phyloP scores from a whole-genome alignment of 116 monocot genomes.

The Trichopus zeylanicus region DNA sequence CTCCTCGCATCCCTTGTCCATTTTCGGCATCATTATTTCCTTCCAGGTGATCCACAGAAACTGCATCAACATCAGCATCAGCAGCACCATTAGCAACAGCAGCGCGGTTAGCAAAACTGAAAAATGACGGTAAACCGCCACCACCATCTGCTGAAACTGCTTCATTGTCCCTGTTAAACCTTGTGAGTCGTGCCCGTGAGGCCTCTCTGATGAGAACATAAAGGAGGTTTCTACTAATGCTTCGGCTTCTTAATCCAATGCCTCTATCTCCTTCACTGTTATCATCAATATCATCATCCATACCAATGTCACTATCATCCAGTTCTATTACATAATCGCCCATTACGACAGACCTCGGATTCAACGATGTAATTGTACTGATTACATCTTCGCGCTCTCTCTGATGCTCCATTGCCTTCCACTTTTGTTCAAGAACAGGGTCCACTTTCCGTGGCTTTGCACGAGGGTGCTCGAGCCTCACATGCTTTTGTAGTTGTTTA shows the following conservation, averaged over 20 bases:
- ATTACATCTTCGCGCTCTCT: constrained; percentile 77
- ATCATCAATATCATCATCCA: constrained; percentile 2
- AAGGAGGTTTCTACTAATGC: constrained; percentile 33
- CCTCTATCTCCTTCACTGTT: constrained; percentile 2
- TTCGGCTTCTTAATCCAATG: constrained; percentile 10
- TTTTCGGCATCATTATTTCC: constrained; percentile 13
- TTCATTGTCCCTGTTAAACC: constrained; percentile 21
- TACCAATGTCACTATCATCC: too few species aligned
- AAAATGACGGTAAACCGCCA: background rate
- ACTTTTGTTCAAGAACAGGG: constrained; percentile 55
- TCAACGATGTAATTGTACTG: constrained; percentile 60
- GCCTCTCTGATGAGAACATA: constrained; percentile 48
- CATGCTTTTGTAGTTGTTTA: constrained; percentile 60
- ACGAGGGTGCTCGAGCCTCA: constrained; percentile 44
- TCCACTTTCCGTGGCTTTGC: constrained; percentile 62
- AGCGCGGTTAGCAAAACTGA: too few species aligned
- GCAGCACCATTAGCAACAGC: too few species aligned
- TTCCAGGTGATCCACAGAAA: constrained; percentile 6
- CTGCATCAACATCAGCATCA: too few species aligned
- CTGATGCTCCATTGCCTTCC: constrained; percentile 59
- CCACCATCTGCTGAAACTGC: constrained; percentile 2
- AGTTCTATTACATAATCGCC: constrained; percentile 87
- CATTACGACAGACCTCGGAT: constrained; percentile 54
- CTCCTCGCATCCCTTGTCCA: constrained; percentile 10
- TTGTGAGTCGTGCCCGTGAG: constrained; percentile 33